These are phyloP conservation scores for Geotrichum candidum DNA, from an alignment of 1,139 yeast species.

Conservation along the genomic window DNA sequence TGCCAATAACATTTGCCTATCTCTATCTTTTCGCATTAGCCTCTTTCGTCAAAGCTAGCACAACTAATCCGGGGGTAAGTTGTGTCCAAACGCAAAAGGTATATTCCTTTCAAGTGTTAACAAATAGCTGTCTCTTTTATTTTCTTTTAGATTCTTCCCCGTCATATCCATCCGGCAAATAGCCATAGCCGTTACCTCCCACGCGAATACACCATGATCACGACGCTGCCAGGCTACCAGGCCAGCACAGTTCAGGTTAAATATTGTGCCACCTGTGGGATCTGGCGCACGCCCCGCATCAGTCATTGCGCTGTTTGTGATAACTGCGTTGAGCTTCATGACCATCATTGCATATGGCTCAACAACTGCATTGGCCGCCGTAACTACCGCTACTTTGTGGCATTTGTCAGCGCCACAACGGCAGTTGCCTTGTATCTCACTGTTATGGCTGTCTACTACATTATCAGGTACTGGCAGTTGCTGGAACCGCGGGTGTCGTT, in stretches of 20 bases:
- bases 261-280: constrained; percentile 55
- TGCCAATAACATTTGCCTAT: constrained; percentile 54
- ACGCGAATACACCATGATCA: constrained; percentile 54
- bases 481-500: constrained; percentile 1
- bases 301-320: constrained; percentile 67
- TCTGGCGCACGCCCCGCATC: constrained; percentile 65
- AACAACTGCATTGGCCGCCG: constrained; percentile 73
- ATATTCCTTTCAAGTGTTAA: not conserved
- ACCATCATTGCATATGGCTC: constrained; percentile 79
- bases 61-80: constrained; percentile 61
- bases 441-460: constrained; percentile 11
- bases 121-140: not conserved
- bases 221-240: constrained; percentile 48
- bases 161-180: constrained; percentile 56
- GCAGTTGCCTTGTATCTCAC: constrained; percentile 3
- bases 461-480: constrained; percentile 13
- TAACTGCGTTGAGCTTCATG: constrained; percentile 51
- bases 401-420: constrained; percentile 11
- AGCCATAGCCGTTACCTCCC: constrained; percentile 44
- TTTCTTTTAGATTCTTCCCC: constrained; percentile 42
- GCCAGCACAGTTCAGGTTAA: constrained; percentile 42
- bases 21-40: constrained; percentile 46
- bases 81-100: not conserved
- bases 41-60: constrained; percentile 50
- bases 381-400: constrained; percentile 42